Evolutionary conservation across 768 basidiomycete species (phyloP).

Genomic region (Calocybe gangraenosa): DNA sequence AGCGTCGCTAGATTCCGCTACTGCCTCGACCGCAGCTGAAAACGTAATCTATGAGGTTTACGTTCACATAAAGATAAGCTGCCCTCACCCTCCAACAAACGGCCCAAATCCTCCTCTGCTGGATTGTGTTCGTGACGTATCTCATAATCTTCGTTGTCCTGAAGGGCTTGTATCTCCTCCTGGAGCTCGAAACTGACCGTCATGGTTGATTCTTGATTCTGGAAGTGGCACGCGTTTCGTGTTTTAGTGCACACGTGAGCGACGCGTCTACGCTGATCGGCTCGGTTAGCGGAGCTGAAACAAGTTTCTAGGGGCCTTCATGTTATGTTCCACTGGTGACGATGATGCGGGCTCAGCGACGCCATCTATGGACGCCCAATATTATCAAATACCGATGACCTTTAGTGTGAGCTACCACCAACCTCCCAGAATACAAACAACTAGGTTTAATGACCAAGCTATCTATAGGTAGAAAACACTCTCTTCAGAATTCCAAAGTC

Average conservation of each 20-base stretch:
- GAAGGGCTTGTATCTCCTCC: conserved; percentile 67
- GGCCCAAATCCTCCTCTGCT: conserved; percentile 46
- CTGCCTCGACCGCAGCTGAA: conserved; percentile 74
- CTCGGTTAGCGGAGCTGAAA: too few species aligned
- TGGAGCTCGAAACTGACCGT: conserved; percentile 63
- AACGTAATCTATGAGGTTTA: conserved; percentile 6
- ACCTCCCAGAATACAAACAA: neutral
- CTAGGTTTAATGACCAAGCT: neutral
- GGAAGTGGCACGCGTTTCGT: neutral
- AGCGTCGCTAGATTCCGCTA: conserved; percentile 71
- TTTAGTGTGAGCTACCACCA: conserved; percentile 7
- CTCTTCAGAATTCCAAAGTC: conserved; percentile 16
- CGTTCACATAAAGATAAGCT: neutral
- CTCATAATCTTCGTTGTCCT: conserved; percentile 57
- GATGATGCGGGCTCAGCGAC: neutral
- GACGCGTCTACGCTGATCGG: conserved; percentile 6
- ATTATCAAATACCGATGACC: conserved; percentile 9
- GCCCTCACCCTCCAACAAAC: conserved; percentile 54
- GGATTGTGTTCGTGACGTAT: conserved; percentile 69
- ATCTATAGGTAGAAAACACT: conserved; percentile 13
- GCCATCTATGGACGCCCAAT: conserved; percentile 8
- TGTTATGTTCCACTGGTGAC: neutral
- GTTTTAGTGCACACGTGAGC: conserved; percentile 11
- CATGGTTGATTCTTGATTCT: conserved; percentile 22
- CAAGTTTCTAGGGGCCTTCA: neutral